phyloP scores from a whole-genome alignment of 139 green algal species.

The Mychonastes homosphaera region DNA sequence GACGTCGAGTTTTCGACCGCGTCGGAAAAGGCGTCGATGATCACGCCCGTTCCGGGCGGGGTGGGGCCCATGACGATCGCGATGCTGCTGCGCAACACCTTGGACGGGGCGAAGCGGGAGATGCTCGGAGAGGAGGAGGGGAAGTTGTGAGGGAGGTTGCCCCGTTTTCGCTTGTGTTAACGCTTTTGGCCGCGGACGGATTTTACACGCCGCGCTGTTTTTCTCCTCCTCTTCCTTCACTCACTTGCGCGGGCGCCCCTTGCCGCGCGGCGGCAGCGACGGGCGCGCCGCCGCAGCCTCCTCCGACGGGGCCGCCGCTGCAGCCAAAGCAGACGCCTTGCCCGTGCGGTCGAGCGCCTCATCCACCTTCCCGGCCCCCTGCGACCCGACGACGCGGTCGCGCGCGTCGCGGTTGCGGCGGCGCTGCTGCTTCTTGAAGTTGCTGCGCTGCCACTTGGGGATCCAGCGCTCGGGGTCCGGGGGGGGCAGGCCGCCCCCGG shows the following conservation, averaged over 20 bases:
- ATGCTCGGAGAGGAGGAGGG: no score
- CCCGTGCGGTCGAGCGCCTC: slow-evolving; percentile 38
- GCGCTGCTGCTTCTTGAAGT: slow-evolving; percentile 57
- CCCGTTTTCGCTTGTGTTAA: no score
- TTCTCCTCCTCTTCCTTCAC: no score
- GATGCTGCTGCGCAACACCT: slow-evolving; percentile 48
- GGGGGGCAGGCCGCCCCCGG: slow-evolving; percentile 41
- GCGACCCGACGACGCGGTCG: slow-evolving; percentile 17
- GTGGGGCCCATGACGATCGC: slow-evolving; percentile 92
- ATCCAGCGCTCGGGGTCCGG: slow-evolving; percentile 94
- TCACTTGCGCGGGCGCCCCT: no score
- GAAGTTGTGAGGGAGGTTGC: no score
- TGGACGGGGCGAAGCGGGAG: slow-evolving; percentile 26
- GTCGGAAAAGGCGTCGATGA: slow-evolving; percentile 43
- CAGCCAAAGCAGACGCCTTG: no score
- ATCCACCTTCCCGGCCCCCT: slow-evolving; percentile 61
- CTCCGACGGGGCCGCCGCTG: no score
- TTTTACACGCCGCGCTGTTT: no score
- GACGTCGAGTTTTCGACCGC: slow-evolving; percentile 71
- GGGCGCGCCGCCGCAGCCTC: no score
- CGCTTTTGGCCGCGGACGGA: no score
- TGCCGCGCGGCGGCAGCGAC: no score
- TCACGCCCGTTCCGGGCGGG: slow-evolving; percentile 93
- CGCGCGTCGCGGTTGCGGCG: slow-evolving; percentile 6
- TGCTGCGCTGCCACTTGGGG: slow-evolving; percentile 81